Evolutionary conservation across 257 asterid genomes (phyloP).

Genomic region (Solanum tarijense): DNA sequence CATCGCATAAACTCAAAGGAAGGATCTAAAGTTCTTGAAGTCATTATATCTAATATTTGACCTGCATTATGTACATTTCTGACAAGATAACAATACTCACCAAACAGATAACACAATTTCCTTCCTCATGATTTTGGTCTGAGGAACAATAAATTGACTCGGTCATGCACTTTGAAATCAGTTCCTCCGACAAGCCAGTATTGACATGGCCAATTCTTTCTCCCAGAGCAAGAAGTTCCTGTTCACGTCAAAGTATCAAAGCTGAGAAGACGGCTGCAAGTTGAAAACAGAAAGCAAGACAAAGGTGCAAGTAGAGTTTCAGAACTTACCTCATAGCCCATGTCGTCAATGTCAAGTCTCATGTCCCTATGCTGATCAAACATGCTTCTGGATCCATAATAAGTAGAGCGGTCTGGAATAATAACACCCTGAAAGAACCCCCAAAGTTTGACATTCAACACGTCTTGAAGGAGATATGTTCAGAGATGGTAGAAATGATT

Average conservation of each 20-base stretch:
- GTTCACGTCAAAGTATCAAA: slow-evolving; percentile 8
- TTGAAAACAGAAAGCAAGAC: neutral
- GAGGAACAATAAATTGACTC: slow-evolving; percentile 45
- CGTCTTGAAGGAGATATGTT: neutral
- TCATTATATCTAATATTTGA: neutral
- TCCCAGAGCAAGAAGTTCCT: slow-evolving; percentile 84
- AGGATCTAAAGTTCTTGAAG: neutral
- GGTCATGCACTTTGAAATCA: slow-evolving; percentile 38
- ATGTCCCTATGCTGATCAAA: slow-evolving; percentile 65
- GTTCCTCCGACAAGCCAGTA: slow-evolving; percentile 63
- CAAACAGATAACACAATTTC: slow-evolving; percentile 63
- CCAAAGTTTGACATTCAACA: neutral
- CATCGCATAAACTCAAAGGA: neutral
- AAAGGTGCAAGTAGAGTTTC: neutral
- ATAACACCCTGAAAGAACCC: slow-evolving; percentile 33
- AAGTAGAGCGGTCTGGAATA: slow-evolving; percentile 30
- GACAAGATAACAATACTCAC: slow-evolving; percentile 15
- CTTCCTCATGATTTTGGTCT: slow-evolving; percentile 42
- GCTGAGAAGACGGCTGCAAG: neutral
- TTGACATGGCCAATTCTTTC: slow-evolving; percentile 73
- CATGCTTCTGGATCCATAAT: slow-evolving; percentile 41
- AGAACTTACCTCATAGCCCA: slow-evolving; percentile 69
- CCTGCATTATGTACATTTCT: neutral
- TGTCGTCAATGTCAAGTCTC: slow-evolving; percentile 72
- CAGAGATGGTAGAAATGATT: neutral